Percentiles rank a stretch among this genome's conserved stretches.
These are phyloP conservation scores for Grosmannia serpens DNA, from an alignment of 2,329 filamentous ascomycete genomes.

Conservation along the genomic window DNA sequence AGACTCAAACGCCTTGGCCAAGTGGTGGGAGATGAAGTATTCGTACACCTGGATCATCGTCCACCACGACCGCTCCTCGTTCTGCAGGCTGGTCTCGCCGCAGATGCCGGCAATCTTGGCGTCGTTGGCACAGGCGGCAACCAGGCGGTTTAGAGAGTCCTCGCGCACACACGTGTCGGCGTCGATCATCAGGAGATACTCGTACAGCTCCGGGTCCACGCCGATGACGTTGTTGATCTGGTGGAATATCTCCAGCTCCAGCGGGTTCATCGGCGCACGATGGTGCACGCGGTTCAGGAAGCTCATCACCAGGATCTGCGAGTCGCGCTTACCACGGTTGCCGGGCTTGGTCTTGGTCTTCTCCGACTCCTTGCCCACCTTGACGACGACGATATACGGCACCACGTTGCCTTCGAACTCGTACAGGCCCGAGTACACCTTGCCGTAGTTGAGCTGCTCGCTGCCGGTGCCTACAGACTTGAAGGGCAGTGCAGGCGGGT, in stretches of 20 bases:
- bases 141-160: slow-evolving; percentile 83
- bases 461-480: slow-evolving; percentile 81
- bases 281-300: slow-evolving; percentile 98
- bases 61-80: slow-evolving; percentile 93
- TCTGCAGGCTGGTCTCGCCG: slow-evolving; percentile 90
- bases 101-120: slow-evolving; percentile 96
- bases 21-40: slow-evolving; percentile 96
- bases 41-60: slow-evolving; percentile 99
- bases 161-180: slow-evolving; percentile 91
- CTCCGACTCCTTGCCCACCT: slow-evolving; percentile 94
- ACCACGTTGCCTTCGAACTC: slow-evolving; percentile 97
- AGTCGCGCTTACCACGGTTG: slow-evolving; percentile 97
- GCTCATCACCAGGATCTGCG: slow-evolving; percentile 88
- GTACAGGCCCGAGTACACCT: slow-evolving; percentile 95
- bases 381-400: slow-evolving; percentile 89
- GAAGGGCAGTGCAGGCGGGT: slow-evolving; percentile 88
- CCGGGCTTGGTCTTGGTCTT: slow-evolving; percentile 84
- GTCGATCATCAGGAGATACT: slow-evolving; percentile 95
- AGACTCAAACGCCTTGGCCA: slow-evolving; percentile 94
- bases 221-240: slow-evolving; percentile 99
- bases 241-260: slow-evolving; percentile 97
- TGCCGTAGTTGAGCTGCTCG: slow-evolving; percentile 94
- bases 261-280: slow-evolving; percentile 82
- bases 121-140: slow-evolving; percentile 86
- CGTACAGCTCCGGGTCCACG: slow-evolving; percentile 92